Conservation (phyloP, 768 basidiomycete species). For the Neoboletus brunneissimus region DNA sequence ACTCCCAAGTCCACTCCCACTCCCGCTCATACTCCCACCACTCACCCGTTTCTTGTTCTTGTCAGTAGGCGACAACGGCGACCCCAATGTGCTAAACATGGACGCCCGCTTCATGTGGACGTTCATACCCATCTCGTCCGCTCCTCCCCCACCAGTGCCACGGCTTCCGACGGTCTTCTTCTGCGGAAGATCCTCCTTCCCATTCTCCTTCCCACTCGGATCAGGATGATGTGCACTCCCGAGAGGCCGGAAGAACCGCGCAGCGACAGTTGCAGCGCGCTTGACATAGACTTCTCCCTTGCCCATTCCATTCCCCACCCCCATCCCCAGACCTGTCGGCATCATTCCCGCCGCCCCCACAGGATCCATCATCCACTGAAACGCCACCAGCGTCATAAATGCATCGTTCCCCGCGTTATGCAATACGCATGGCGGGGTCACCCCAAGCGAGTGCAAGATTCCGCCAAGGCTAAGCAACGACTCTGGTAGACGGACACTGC, state of each 20-base stretch:
- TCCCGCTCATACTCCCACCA: background rate
- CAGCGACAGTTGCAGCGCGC: constrained; percentile 17
- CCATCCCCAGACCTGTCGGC: no score
- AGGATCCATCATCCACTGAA: constrained; percentile 69
- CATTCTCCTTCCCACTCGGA: background rate
- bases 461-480: constrained; percentile 61
- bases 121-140: constrained; percentile 15
- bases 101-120: constrained; percentile 18
- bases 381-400: constrained; percentile 60
- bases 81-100: constrained; percentile 10
- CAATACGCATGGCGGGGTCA: constrained; percentile 38
- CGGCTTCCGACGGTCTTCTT: background rate
- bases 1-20: background rate
- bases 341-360: constrained; percentile 23
- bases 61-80: constrained; percentile 7
- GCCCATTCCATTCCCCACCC: background rate
- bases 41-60: background rate
- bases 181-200: background rate
- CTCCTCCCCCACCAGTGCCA: background rate
- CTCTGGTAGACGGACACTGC: constrained; percentile 47
- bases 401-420: constrained; percentile 85
- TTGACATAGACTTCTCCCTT: background rate
- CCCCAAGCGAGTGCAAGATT: constrained; percentile 57
- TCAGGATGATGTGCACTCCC: background rate
- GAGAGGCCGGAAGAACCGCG: constrained; percentile 19